A percentile compares a stretch with the other conserved stretches of the same genome.
Evolutionary conservation across 2,329 filamentous ascomycete genomes (phyloP).

Genomic region (Westerdykella aurantiaca): DNA sequence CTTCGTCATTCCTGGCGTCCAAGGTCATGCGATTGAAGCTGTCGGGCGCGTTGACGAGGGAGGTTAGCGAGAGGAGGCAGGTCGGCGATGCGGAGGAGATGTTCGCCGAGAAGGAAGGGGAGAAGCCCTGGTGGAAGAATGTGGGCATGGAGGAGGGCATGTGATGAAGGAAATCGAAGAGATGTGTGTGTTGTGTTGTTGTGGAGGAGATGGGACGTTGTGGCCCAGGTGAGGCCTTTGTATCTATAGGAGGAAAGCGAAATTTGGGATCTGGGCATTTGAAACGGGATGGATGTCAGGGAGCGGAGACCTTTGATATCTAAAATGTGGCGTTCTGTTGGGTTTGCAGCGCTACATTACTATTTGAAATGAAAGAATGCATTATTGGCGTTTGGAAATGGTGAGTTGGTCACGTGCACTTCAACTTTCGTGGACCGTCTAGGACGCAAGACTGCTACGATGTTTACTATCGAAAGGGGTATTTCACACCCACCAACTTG

Average conservation of each 20-base stretch:
- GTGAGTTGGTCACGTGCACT: not conserved
- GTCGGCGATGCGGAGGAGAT: constrained; percentile 81
- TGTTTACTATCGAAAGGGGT: no score
- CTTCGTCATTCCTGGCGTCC: constrained; percentile 37
- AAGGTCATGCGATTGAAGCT: constrained; percentile 63
- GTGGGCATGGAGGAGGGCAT: constrained; percentile 47
- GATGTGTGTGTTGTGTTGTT: not conserved
- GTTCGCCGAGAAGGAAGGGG: constrained; percentile 44
- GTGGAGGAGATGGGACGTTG: not conserved
- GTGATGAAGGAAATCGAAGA: constrained; percentile 12
- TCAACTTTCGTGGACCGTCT: no score
- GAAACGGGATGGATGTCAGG: not conserved
- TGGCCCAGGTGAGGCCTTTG: not conserved
- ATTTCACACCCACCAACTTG: no score
- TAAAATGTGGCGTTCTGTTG: no score
- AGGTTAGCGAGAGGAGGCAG: constrained; percentile 81
- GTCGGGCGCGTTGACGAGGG: constrained; percentile 47
- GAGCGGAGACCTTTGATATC: no score
- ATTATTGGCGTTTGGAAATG: no score
- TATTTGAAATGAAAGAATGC: no score
- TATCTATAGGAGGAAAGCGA: not conserved
- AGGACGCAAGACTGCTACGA: no score
- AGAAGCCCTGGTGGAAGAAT: constrained; percentile 44
- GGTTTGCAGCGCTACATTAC: no score
- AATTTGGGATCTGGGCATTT: constrained; percentile 1